Evolutionary conservation across 345 rosid genomes (phyloP), one percentile per base, ranked within the genome.

Genomic region (Sapria himalayana): DNA sequence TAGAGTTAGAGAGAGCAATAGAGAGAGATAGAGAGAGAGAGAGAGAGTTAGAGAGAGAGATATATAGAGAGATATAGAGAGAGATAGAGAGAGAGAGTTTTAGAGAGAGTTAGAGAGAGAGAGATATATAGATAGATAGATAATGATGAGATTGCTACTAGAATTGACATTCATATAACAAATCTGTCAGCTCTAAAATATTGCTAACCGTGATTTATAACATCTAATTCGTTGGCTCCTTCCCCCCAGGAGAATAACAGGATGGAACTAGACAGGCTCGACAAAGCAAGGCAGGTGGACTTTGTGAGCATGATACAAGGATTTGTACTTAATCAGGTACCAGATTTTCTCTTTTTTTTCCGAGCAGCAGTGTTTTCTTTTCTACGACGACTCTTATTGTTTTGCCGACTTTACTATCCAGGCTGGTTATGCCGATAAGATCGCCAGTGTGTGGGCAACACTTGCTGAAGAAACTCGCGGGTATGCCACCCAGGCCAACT

Each of bases 391-490:
- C 1, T 19, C 4, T 42, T 18, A 7, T 14, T 22, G 25, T 45
- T 13, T 16, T 18, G 25, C 7, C 20, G 9, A 9, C 4, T 29
- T 16, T 36, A 55, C 15, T 3, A 43, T 38, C 41, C 78, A 81
- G 94, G 91, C 76, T 59, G 98, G 91, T 46, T 86, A 81, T 51
- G 93, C 94, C 13, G 94, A 89, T 67, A 89, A 82, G 57, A 89
- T 82, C 17, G 70, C 82, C 22, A 73, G 74, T 23, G 93, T 82
- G 21, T 89, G 94, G 98, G 70, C 63, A 16, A 78, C 72, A 65
- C 85, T 74, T 29, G 91, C 91, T 5, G 94, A 89, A 45, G 94
- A 89, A 63, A 79, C 75, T 0, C 74, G 78, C 37, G 76, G 59
- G 41, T 79, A 82, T 51, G 67, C 62, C 2, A 50, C 24, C 47